Evolutionary conservation across 345 rosid species (phyloP).

Genomic region (Gossypium stocksii): DNA sequence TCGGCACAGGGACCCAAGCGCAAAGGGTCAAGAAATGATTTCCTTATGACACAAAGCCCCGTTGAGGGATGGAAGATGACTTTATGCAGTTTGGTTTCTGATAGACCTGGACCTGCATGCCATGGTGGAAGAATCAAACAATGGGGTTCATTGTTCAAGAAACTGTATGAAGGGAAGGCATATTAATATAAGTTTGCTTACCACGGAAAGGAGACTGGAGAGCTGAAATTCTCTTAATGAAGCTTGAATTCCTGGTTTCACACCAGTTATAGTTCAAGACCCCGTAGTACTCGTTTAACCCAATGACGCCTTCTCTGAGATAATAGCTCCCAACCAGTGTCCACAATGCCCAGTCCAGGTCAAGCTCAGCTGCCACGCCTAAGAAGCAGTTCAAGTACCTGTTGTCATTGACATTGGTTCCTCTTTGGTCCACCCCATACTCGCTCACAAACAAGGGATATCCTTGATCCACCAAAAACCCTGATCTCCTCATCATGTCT

Average conservation of each 20-base stretch:
- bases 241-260: slow-evolving; percentile 58
- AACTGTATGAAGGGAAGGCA: neutral
- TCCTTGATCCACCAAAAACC: slow-evolving; percentile 53
- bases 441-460: slow-evolving; percentile 45
- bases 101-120: slow-evolving; percentile 67
- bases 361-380: slow-evolving; percentile 68
- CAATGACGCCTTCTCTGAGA: slow-evolving; percentile 63
- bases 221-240: slow-evolving; percentile 41
- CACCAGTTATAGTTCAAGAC: slow-evolving; percentile 57
- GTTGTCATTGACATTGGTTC: slow-evolving; percentile 53
- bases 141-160: neutral
- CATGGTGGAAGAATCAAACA: neutral
- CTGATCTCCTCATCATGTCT: slow-evolving; percentile 51
- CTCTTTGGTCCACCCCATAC: slow-evolving; percentile 66
- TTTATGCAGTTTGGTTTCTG: slow-evolving; percentile 49
- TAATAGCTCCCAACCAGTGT: slow-evolving; percentile 78
- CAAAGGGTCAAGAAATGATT: slow-evolving; percentile 36
- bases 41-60: slow-evolving; percentile 62
- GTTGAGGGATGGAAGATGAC: slow-evolving; percentile 73
- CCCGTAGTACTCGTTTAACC: slow-evolving; percentile 66
- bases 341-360: slow-evolving; percentile 87
- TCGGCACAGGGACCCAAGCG: slow-evolving; percentile 61
- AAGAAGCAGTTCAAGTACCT: slow-evolving; percentile 68
- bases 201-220: slow-evolving; percentile 68
- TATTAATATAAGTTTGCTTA: neutral